phyloP scores from a whole-genome alignment of 768 basidiomycete species.

The Trametes meyenii region DNA sequence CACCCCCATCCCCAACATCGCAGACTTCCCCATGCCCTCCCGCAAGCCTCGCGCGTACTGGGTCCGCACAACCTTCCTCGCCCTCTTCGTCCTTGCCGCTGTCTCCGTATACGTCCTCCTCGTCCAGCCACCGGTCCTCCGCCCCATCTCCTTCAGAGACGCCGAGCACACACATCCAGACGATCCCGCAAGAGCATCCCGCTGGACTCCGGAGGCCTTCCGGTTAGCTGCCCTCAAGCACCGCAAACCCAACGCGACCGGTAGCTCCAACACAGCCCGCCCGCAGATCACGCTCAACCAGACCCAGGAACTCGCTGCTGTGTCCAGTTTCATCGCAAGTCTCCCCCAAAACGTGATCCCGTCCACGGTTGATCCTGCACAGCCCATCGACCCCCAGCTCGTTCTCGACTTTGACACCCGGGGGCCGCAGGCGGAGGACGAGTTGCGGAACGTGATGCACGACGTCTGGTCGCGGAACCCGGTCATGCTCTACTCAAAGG shows the following conservation, averaged over 20 bases:
- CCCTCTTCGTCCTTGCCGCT: constrained; percentile 52
- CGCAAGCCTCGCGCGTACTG: constrained; percentile 45
- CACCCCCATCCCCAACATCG: constrained; percentile 33
- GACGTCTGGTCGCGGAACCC: constrained; percentile 77
- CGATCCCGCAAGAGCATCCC: constrained; percentile 37
- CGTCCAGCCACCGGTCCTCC: constrained; percentile 47
- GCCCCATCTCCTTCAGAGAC: constrained; percentile 36
- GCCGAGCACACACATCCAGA: constrained; percentile 18
- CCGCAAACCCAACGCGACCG: constrained; percentile 14
- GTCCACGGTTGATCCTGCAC: constrained; percentile 57
- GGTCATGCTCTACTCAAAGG: constrained; percentile 77
- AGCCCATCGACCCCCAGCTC: constrained; percentile 76
- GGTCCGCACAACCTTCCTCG: constrained; percentile 56
- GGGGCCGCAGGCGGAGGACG: constrained; percentile 58
- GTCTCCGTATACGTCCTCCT: constrained; percentile 61
- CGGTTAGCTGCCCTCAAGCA: constrained; percentile 31
- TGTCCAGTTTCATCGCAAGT: constrained; percentile 72
- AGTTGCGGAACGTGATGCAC: constrained; percentile 58
- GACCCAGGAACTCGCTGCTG: constrained; percentile 71
- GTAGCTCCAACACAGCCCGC: constrained; percentile 16
- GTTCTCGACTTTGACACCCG: constrained; percentile 84
- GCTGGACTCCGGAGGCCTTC: constrained; percentile 36
- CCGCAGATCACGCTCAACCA: constrained; percentile 51
- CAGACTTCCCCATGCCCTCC: constrained; percentile 28
- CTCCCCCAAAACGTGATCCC: constrained; percentile 80